Evolutionary conservation across 1,139 yeast genomes (phyloP).

Genomic region (Saccharomyces hybrid): DNA sequence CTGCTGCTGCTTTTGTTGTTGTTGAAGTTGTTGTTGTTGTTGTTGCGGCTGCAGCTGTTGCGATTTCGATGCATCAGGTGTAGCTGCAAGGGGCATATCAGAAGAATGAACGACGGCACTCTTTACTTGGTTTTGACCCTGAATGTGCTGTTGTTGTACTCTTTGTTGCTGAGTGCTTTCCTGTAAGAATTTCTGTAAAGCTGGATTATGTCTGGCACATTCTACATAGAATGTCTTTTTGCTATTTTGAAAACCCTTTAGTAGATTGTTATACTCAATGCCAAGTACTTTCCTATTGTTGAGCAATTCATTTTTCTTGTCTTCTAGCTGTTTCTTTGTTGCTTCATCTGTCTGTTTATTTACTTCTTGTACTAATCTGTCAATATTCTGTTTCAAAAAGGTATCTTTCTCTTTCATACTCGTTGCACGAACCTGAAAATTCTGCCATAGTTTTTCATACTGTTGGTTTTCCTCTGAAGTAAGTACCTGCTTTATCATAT

Average conservation of each 20-base stretch:
- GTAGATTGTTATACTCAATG: constrained; percentile 23
- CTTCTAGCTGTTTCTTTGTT: constrained; percentile 26
- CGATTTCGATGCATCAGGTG: constrained; percentile 8
- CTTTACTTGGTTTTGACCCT: constrained; percentile 5
- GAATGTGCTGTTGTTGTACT: constrained; percentile 14
- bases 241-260: constrained; percentile 27
- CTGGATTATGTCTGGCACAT: constrained; percentile 30
- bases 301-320: constrained; percentile 24
- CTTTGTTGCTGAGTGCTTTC: constrained; percentile 26
- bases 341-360: constrained; percentile 24
- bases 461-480: constrained; percentile 31
- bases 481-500: constrained; percentile 23
- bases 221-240: constrained; percentile 31
- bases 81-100: constrained; percentile 8
- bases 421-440: constrained; percentile 30
- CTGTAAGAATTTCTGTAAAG: constrained; percentile 27
- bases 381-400: constrained; percentile 29
- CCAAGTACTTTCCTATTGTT: constrained; percentile 23
- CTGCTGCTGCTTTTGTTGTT: constrained; percentile 11
- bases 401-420: constrained; percentile 28
- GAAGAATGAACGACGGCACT: constrained; percentile 3
- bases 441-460: constrained; percentile 26
- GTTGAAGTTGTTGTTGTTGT: constrained; percentile 9
- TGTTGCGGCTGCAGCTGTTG: constrained; percentile 1
- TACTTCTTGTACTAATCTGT: constrained; percentile 26